These are phyloP conservation scores for Aspergillus kassunensis DNA, from an alignment of 495 filamentous ascomycete genomes.

Conservation along the genomic window DNA sequence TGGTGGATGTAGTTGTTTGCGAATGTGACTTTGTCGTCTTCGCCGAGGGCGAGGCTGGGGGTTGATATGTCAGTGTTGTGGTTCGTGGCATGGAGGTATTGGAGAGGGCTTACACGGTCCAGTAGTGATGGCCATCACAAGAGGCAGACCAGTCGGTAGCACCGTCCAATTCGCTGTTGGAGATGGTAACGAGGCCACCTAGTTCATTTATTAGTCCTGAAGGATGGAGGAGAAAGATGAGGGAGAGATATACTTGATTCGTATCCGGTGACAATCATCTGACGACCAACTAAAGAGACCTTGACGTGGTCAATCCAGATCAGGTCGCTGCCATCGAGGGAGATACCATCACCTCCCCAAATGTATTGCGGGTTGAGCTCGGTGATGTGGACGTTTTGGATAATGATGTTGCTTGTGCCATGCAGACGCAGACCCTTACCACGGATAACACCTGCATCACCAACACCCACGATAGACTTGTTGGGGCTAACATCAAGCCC, in stretches of 20 bases:
- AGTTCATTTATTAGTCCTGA: background rate
- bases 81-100: background rate
- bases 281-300: conserved; percentile 27
- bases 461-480: conserved; percentile 38
- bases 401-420: conserved; percentile 38
- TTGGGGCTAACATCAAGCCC: conserved; percentile 34
- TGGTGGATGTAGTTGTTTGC: conserved; percentile 45
- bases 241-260: conserved; percentile 18
- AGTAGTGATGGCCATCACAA: conserved; percentile 55
- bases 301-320: conserved; percentile 43
- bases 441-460: conserved; percentile 33
- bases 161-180: conserved; percentile 48
- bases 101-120: conserved; percentile 38
- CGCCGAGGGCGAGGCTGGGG: conserved; percentile 26
- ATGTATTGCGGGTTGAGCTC: conserved; percentile 41
- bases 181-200: conserved; percentile 30
- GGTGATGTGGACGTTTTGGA: conserved; percentile 44
- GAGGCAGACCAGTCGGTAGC: conserved; percentile 45
- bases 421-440: conserved; percentile 37
- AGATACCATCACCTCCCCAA: conserved; percentile 41
- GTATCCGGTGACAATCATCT: conserved; percentile 28
- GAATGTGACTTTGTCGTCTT: conserved; percentile 32
- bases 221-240: background rate
- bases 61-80: background rate
- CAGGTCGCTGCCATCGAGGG: conserved; percentile 27